Percentiles rank a stretch among this genome's conserved stretches.
Evolutionary conservation across 176 grass and related monocot species (phyloP).

Genomic region (Musa acuminata): DNA sequence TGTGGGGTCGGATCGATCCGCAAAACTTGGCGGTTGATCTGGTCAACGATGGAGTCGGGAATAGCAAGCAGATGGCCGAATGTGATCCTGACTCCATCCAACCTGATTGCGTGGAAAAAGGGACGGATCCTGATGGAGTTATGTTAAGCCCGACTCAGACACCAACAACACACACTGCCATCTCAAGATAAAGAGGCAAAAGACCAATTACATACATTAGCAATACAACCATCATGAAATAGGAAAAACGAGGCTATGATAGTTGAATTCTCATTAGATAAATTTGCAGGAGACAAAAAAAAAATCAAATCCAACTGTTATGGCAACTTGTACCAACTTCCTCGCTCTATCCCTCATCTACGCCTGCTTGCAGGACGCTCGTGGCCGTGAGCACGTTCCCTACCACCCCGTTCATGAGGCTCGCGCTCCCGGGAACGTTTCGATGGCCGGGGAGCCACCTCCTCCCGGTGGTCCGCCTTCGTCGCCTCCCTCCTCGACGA

Average conservation of each 20-base stretch:
- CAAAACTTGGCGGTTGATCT: no score
- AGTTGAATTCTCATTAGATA: not conserved
- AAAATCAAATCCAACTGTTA: not conserved
- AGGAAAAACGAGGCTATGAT: no score
- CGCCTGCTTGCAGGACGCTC: not conserved
- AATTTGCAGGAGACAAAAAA: not conserved
- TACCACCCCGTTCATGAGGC: not conserved
- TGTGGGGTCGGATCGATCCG: no score
- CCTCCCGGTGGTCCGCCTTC: conserved; percentile 22
- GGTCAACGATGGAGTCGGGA: no score
- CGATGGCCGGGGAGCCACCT: conserved; percentile 27
- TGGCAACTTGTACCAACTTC: not conserved
- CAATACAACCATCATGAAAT: not conserved
- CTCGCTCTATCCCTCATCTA: not conserved
- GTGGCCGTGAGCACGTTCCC: not conserved
- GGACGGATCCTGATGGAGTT: no score
- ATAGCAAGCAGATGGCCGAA: no score
- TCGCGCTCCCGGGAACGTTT: conserved; percentile 26
- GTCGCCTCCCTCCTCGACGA: conserved; percentile 36
- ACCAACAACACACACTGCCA: not conserved
- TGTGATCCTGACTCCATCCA: no score
- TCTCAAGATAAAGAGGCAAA: no score
- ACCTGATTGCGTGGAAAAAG: no score
- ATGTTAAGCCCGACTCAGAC: no score
- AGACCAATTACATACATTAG: not conserved